These are phyloP conservation scores for Puya raimondii DNA, from an alignment of 176 grass and related monocot genomes.

Conservation along the genomic window DNA sequence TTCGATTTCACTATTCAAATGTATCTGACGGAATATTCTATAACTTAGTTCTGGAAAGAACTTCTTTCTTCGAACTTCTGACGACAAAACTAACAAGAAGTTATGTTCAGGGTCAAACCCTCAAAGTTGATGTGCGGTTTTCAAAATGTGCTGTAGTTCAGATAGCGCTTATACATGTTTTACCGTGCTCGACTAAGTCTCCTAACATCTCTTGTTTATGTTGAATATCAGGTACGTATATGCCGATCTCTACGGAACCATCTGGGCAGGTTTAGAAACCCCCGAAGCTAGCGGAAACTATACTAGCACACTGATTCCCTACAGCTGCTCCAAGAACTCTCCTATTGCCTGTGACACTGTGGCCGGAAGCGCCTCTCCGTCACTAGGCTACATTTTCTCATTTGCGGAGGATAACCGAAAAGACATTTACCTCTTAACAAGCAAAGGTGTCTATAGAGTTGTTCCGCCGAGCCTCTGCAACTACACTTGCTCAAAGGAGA, in stretches of 20 bases:
- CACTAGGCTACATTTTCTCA: conserved; percentile 68
- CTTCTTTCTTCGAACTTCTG: neutral
- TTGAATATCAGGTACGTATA: conserved; percentile 51
- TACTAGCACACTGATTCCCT: conserved; percentile 19
- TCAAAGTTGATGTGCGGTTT: too few relatives aligned
- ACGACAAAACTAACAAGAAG: too few relatives aligned
- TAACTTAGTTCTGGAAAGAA: too few relatives aligned
- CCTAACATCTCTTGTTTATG: neutral
- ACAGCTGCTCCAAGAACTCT: conserved; percentile 55
- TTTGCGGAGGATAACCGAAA: conserved; percentile 68
- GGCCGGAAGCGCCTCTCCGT: conserved; percentile 48
- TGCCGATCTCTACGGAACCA: conserved; percentile 60
- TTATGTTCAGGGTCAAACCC: too few relatives aligned
- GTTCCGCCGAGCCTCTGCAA: conserved; percentile 46
- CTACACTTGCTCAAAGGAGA: conserved; percentile 57
- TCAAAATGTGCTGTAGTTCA: too few relatives aligned
- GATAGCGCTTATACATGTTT: too few relatives aligned
- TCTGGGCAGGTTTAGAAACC: conserved; percentile 46
- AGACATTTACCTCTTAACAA: conserved; percentile 56
- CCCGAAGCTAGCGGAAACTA: conserved; percentile 59
- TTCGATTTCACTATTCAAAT: too few relatives aligned
- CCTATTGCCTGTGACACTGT: conserved; percentile 63
- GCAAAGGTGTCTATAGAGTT: conserved; percentile 76
- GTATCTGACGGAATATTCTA: too few relatives aligned
- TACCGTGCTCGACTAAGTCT: too few relatives aligned